Conservation (phyloP, 768 basidiomycete species). For the Russula virescens region DNA sequence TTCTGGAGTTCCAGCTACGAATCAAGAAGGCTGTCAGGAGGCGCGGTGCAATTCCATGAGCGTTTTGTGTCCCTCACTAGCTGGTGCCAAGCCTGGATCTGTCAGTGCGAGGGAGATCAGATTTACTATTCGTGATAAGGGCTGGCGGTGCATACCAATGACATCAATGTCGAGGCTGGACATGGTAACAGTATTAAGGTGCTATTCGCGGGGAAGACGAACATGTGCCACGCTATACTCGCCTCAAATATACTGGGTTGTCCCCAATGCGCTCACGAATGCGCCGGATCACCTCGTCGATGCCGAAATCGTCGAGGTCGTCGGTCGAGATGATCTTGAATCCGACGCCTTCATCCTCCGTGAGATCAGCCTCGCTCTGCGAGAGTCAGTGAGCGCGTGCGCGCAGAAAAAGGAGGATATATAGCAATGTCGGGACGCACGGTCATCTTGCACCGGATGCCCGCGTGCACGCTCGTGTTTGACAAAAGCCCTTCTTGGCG, state of each 20-base stretch:
- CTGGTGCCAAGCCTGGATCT: slow-evolving; percentile 79
- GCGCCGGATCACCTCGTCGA: slow-evolving; percentile 58
- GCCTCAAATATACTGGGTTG: slow-evolving; percentile 71
- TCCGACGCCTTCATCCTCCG: slow-evolving; percentile 65
- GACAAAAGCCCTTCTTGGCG: slow-evolving; percentile 70
- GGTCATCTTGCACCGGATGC: slow-evolving; percentile 71
- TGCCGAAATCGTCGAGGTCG: slow-evolving; percentile 78
- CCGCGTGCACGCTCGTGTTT: slow-evolving; percentile 74
- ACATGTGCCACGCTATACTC: neutral
- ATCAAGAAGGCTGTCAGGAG: neutral
- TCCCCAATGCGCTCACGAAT: slow-evolving; percentile 70
- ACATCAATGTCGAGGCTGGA: slow-evolving; percentile 76
- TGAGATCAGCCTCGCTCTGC: slow-evolving; percentile 57
- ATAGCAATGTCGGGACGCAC: slow-evolving; percentile 32
- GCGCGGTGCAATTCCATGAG: neutral
- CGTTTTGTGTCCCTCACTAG: slow-evolving; percentile 24
- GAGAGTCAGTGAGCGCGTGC: neutral
- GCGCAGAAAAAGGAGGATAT: too few species aligned
- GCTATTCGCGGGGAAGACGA: neutral
- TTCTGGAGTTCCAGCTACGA: slow-evolving; percentile 74
- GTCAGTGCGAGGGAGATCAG: slow-evolving; percentile 7
- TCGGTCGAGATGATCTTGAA: slow-evolving; percentile 76
- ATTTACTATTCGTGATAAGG: neutral
- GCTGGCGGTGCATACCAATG: slow-evolving; percentile 45
- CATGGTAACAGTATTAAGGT: neutral